Evolutionary conservation across 106 monocot genomes (phyloP).

Genomic region (Allium fistulosum): DNA sequence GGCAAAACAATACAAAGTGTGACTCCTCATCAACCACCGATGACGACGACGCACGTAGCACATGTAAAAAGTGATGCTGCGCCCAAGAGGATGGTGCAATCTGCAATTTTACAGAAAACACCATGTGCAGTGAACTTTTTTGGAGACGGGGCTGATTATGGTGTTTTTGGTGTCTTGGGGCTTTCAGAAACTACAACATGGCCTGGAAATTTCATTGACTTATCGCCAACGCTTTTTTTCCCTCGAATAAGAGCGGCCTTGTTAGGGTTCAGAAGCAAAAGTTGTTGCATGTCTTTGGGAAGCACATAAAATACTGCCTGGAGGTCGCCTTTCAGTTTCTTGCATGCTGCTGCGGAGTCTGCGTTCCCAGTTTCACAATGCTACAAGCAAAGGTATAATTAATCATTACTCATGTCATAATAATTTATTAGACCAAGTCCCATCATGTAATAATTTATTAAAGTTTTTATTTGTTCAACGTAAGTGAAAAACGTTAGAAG

Average conservation of each 20-base stretch:
- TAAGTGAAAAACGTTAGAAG: no score
- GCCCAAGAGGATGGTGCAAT: background rate
- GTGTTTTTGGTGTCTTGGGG: slow-evolving; percentile 1
- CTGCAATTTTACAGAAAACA: background rate
- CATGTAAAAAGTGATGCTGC: slow-evolving; percentile 4
- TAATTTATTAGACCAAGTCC: no score
- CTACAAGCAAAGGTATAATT: slow-evolving; percentile 15
- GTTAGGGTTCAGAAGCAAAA: slow-evolving; percentile 67
- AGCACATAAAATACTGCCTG: slow-evolving; percentile 68
- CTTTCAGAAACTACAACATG: slow-evolving; percentile 15
- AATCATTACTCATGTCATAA: no score
- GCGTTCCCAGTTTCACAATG: slow-evolving; percentile 28
- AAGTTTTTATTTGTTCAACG: no score
- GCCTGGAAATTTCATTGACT: slow-evolving; percentile 18
- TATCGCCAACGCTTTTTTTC: slow-evolving; percentile 16
- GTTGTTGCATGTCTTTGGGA: slow-evolving; percentile 85
- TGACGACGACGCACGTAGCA: background rate
- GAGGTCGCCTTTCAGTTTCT: slow-evolving; percentile 78
- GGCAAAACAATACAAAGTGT: no score
- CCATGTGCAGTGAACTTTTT: background rate
- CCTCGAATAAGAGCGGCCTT: slow-evolving; percentile 51
- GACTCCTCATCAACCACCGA: no score
- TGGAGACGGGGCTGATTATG: background rate
- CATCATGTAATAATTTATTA: no score
- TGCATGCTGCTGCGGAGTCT: slow-evolving; percentile 37